Conservation (phyloP, 306 rosid genomes). For the Fragaria nilgerrensis region DNA sequence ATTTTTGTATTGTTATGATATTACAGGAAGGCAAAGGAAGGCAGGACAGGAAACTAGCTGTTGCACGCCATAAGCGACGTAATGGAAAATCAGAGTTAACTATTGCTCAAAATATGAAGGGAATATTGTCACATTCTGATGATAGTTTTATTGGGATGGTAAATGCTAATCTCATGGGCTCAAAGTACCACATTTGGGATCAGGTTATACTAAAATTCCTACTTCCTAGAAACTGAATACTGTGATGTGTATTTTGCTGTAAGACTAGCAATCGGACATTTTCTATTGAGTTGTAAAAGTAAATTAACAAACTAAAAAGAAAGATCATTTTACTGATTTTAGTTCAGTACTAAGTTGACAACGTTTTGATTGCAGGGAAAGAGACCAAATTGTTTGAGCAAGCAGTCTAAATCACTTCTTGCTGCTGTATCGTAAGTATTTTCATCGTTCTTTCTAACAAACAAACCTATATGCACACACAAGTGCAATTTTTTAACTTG, state of each 20-base stretch:
- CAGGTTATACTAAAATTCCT: constrained; percentile 42
- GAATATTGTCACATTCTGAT: constrained; percentile 52
- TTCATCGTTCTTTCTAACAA: neutral
- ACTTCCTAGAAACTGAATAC: neutral
- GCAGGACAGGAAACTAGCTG: constrained; percentile 81
- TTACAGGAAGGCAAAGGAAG: constrained; percentile 87
- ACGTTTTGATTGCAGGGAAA: constrained; percentile 38
- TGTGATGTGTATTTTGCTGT: neutral
- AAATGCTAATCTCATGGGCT: constrained; percentile 75
- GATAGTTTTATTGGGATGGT: constrained; percentile 69
- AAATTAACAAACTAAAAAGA: neutral
- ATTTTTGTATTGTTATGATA: neutral
- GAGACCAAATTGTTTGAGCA: constrained; percentile 27
- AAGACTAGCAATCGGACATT: neutral
- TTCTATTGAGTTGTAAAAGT: neutral
- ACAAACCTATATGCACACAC: neutral
- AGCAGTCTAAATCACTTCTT: constrained; percentile 53
- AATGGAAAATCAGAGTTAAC: constrained; percentile 61
- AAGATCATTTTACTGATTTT: neutral
- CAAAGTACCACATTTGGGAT: constrained; percentile 80
- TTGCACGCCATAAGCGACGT: constrained; percentile 62
- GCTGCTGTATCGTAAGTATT: constrained; percentile 62
- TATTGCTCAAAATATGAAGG: constrained; percentile 65
- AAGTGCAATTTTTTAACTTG: neutral
- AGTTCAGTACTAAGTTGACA: neutral